Evolutionary conservation across 805 yeast species (phyloP), one percentile per base, ranked within the genome.

Genomic region (Saccharomycopsis sp.): DNA sequence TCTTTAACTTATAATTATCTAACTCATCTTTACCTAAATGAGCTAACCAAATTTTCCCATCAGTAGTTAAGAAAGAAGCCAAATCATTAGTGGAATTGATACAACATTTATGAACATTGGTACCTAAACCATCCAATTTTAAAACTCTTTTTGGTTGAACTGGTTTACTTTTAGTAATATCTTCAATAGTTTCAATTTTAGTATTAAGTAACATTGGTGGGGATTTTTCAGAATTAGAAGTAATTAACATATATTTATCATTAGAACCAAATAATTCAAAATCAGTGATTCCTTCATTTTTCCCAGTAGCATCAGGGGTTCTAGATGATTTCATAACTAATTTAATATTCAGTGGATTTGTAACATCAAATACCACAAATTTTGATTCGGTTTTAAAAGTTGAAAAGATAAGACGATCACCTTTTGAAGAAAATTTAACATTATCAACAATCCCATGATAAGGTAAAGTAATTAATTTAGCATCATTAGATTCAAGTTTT

Each of bases 271-370:
- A 79, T 54, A 87, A 79, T 43, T 72, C 72, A 5, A 83, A 61
- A 47, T 78, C 83, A 0, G 97, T 88, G 31, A 88, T 83, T 2
- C 96, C 96, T 54, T 88, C 96, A 40, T 83, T 74, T 44, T 81
- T 89, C 48, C 79, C 56, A 1, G 78, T 70, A 0, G 78, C 70
- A 40, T 76, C 83, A 4, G 76, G 57, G 2, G 74, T 65, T 34
- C 88, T 60, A 25, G 74, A 66, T 1, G 85, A 76, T 48, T 79
- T 76, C 79, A 80, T 72, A 1, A 80, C 69, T 25, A 81, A 56
- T 17, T 78, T 69, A 1, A 88, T 84, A 37, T 74, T 76, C 26
- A 67, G 66, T 2, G 76, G 70, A 46, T 76, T 75, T 26, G 70
- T 64, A 10, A 88, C 63, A 35, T 79, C 74, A 17, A 88, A 79